Conservation (phyloP, 192 early-diverging fungal species). For the Backusella liffmaniae region DNA sequence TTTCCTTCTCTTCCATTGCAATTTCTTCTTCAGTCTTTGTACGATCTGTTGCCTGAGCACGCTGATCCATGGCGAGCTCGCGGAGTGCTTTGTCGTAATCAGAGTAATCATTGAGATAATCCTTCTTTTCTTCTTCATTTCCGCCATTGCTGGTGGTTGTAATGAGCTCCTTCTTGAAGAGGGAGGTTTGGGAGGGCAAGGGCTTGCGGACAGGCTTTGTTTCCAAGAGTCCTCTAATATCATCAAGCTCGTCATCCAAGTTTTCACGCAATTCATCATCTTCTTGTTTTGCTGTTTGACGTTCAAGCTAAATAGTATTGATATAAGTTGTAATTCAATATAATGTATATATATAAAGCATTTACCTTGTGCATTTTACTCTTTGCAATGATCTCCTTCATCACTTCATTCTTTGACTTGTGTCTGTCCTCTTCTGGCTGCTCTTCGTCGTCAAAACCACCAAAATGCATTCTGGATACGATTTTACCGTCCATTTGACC, state of each 20-base stretch:
- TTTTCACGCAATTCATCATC: constrained; percentile 77
- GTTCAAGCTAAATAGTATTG: constrained; percentile 56
- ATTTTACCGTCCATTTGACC: constrained; percentile 65
- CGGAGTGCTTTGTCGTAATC: constrained; percentile 85
- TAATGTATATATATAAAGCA: neutral
- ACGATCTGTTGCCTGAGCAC: constrained; percentile 86
- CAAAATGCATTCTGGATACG: constrained; percentile 80
- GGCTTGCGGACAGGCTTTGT: constrained; percentile 43
- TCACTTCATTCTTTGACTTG: constrained; percentile 92
- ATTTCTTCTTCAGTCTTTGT: constrained; percentile 93
- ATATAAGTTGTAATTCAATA: neutral
- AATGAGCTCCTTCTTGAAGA: constrained; percentile 23
- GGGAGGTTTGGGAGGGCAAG: constrained; percentile 40
- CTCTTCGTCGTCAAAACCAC: constrained; percentile 68
- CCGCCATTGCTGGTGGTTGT: constrained; percentile 23
- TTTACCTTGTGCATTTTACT: constrained; percentile 86
- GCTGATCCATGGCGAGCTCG: constrained; percentile 80
- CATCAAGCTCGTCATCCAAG: constrained; percentile 88
- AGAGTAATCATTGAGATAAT: constrained; percentile 46
- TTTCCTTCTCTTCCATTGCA: constrained; percentile 78
- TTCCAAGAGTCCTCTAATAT: constrained; percentile 71
- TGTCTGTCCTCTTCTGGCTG: constrained; percentile 28
- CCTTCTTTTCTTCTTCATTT: constrained; percentile 25
- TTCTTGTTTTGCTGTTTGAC: constrained; percentile 85
- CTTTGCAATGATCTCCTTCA: constrained; percentile 98